Evolutionary conservation across 169 alveolate species (phyloP), one percentile per base, ranked within the genome.

Genomic region (Plasmodium blacklocki): DNA sequence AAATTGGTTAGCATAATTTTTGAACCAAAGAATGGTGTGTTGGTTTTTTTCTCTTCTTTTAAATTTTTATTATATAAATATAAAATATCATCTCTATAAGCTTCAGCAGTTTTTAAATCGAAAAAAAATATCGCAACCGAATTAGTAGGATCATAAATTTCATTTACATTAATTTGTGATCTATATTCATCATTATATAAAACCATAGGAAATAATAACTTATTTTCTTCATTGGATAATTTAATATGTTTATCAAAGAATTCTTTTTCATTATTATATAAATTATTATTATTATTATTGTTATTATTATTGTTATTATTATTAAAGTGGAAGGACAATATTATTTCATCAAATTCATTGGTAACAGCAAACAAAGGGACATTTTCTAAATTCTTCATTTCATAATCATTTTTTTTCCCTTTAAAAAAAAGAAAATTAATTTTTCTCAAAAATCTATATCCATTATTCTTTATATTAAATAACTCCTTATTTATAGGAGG

Each of bases 51-150:
- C 47, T 39, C 47, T 50, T 78, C 89, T n/a, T 64, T 78, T 78
- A 78, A 59, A 64, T 78, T 78, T 78, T 78, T 78, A 50, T 64
- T 78, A 66, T 18, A 78, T 32, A 78, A 66, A 59, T 78, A 45
- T 64, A 67, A 14, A 49, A 78, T 78, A 7, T 78, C 89, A 52
- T 78, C 89, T 78, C 26, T 78, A 47, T 78, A 78, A n/a, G 89
- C 89, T 78, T 78, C 89, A 21, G 89, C 89, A 29, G 89, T 78
- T 78, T 78, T 78, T 47, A 78, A 2, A 29, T 78, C 89, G 47
- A 78, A 78, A 58, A 78, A 78, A 66, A 78, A 78, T 29, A 78
- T 78, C 11, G 78, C 78, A 19, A 78, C 23, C 7, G 72, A 58
- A 59, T 78, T 54, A 66, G 64, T 59, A 39, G 47, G 47, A 39